These are phyloP conservation scores for Aspergillus sp. DNA, from an alignment of 2,329 filamentous ascomycete genomes.

Conservation along the genomic window DNA sequence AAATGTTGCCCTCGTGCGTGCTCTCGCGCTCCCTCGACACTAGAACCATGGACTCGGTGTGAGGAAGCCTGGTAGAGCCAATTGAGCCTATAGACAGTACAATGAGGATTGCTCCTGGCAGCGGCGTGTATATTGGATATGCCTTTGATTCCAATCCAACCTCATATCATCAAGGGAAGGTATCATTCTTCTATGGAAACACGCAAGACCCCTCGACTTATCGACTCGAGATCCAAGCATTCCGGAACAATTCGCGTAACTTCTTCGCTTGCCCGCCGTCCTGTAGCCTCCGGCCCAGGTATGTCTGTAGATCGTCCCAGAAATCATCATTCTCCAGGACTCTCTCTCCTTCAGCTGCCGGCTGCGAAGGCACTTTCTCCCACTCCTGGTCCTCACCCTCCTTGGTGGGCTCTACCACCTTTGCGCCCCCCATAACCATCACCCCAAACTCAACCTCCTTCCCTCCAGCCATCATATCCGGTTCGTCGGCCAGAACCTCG, in stretches of 20 bases:
- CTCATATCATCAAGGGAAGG: too few relatives aligned
- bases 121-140: too few relatives aligned
- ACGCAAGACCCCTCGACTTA: too few relatives aligned
- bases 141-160: too few relatives aligned
- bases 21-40: too few relatives aligned
- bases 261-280: conserved; percentile 58
- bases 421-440: conserved; percentile 74
- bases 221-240: conserved; percentile 47
- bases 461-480: conserved; percentile 30
- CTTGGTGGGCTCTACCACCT: conserved; percentile 30
- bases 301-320: conserved; percentile 76
- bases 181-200: too few relatives aligned
- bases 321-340: conserved; percentile 64
- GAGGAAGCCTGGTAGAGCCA: too few relatives aligned
- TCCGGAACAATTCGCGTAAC: conserved; percentile 58
- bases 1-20: too few relatives aligned
- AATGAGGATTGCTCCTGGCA: too few relatives aligned
- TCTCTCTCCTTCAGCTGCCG: conserved; percentile 46
- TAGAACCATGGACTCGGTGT: too few relatives aligned
- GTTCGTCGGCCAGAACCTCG: conserved; percentile 57
- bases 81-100: too few relatives aligned
- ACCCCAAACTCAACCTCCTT: conserved; percentile 63
- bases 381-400: conserved; percentile 23
- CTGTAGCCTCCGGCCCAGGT: conserved; percentile 67
- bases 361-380: conserved; percentile 18